These are phyloP conservation scores for Oxalis stricta DNA, from an alignment of 441 rosid genomes.

Conservation along the genomic window DNA sequence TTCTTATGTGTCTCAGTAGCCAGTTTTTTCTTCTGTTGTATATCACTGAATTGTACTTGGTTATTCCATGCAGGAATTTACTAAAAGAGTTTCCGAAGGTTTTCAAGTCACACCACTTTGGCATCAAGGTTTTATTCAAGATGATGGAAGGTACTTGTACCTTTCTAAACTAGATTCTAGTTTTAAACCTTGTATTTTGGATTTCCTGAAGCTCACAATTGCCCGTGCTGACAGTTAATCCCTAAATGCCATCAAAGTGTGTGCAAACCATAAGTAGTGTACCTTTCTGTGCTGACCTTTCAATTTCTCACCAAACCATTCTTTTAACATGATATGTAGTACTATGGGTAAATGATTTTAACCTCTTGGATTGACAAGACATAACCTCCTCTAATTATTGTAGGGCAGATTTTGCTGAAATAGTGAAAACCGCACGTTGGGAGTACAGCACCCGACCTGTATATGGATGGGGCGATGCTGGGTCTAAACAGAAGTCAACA, in stretches of 20 bases:
- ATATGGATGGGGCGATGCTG: slow-evolving; percentile 92
- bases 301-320: no score
- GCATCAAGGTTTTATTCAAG: slow-evolving; percentile 87
- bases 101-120: slow-evolving; percentile 90
- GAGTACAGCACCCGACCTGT: slow-evolving; percentile 85
- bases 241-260: no score
- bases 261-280: no score
- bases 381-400: slow-evolving; percentile 11
- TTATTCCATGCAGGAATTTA: slow-evolving; percentile 46
- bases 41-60: background rate
- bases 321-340: no score
- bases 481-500: slow-evolving; percentile 69
- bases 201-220: background rate
- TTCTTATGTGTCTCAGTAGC: background rate
- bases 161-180: background rate
- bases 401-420: slow-evolving; percentile 58
- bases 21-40: background rate
- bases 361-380: slow-evolving; percentile 1
- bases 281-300: no score
- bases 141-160: slow-evolving; percentile 70
- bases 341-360: background rate
- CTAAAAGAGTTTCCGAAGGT: slow-evolving; percentile 59
- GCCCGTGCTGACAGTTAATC: no score
- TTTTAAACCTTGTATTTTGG: background rate
- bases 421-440: slow-evolving; percentile 81